phyloP scores from a whole-genome alignment of 306 rosid species.

The Rubus idaeus region DNA sequence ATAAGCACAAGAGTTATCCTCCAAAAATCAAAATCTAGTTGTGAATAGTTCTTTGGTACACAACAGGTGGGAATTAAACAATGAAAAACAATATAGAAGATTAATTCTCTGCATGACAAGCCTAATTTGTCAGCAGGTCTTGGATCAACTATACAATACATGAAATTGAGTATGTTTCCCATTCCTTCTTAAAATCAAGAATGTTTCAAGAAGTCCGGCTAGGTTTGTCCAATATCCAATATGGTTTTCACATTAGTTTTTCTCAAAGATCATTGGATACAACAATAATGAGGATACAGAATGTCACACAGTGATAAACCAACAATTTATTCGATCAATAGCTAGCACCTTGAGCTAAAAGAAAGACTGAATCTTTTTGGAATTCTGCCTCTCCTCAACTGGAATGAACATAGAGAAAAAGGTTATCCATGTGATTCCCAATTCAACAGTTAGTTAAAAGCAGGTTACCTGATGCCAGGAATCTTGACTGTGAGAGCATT shows the following conservation, averaged over 20 bases:
- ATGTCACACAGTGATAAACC: background rate
- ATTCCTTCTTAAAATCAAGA: no score
- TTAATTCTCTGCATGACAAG: background rate
- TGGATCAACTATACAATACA: background rate
- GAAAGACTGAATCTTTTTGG: background rate
- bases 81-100: background rate
- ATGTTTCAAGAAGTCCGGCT: background rate
- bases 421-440: background rate
- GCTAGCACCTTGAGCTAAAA: background rate
- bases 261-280: background rate
- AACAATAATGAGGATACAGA: background rate
- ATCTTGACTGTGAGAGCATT: constrained; percentile 11
- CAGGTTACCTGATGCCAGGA: constrained; percentile 31
- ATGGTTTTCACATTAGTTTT: background rate
- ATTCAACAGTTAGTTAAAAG: background rate
- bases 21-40: background rate
- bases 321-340: background rate
- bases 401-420: background rate
- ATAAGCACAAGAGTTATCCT: background rate
- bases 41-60: background rate
- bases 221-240: background rate
- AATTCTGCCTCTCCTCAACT: background rate
- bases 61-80: background rate
- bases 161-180: background rate
- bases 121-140: background rate